Percentiles rank a stretch among this genome's conserved stretches.
phyloP scores from a whole-genome alignment of 495 filamentous ascomycete species.

The Hypoxylon trugodes region DNA sequence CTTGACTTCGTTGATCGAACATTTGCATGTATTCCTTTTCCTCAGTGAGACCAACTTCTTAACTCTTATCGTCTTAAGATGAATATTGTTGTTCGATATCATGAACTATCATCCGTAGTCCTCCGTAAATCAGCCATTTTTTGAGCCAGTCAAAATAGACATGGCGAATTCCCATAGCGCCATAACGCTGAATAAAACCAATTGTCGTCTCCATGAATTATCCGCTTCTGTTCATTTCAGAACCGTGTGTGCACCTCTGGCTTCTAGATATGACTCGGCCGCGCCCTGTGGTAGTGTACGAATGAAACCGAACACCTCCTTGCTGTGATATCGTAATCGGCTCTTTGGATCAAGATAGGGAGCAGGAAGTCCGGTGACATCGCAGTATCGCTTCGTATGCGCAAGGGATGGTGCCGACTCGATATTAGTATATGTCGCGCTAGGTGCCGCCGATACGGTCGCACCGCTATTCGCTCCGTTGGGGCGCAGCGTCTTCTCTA shows the following conservation, averaged over 20 bases:
- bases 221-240: conserved; percentile 66
- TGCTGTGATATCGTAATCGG: conserved; percentile 85
- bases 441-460: conserved; percentile 62
- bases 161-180: not conserved
- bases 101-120: no score
- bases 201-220: not conserved
- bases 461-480: conserved; percentile 37
- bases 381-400: conserved; percentile 85
- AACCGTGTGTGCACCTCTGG: conserved; percentile 89
- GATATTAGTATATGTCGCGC: conserved; percentile 93
- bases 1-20: conserved; percentile 90
- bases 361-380: conserved; percentile 88
- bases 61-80: no score
- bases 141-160: not conserved
- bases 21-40: conserved; percentile 45
- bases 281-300: conserved; percentile 77
- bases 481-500: conserved; percentile 68
- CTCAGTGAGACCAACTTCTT: no score
- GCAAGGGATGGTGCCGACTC: conserved; percentile 87
- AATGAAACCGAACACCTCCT: conserved; percentile 85
- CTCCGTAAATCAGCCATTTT: not conserved
- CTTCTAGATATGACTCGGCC: conserved; percentile 86
- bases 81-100: no score
- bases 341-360: conserved; percentile 95
- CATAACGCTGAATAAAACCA: not conserved